phyloP scores from a whole-genome alignment of 2,329 filamentous ascomycete species.

The Aureobasidium zeae region DNA sequence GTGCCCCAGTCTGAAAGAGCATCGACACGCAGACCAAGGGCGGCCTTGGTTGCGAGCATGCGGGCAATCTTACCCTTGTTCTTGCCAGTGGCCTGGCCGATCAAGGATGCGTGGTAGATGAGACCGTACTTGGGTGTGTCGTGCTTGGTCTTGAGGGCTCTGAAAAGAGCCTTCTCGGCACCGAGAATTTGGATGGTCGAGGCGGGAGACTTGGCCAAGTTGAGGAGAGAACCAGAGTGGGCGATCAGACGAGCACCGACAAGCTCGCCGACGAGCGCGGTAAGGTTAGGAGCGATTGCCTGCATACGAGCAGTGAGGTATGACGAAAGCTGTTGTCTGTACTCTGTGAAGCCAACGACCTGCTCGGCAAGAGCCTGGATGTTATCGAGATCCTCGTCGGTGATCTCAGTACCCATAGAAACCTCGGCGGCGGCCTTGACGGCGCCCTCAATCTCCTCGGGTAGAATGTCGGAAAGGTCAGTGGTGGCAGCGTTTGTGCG shows the following conservation, averaged over 20 bases:
- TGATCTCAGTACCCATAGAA: constrained; percentile 98
- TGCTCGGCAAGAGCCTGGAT: constrained; percentile 87
- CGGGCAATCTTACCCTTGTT: constrained; percentile 99
- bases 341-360: constrained; percentile 85
- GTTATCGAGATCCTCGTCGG: constrained; percentile 82
- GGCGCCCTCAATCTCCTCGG: constrained; percentile 85
- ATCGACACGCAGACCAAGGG: constrained; percentile 86
- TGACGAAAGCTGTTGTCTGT: constrained; percentile 74
- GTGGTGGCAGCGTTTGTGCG: constrained; percentile 66
- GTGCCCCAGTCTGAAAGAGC: constrained; percentile 70
- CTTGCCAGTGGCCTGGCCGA: constrained; percentile 92
- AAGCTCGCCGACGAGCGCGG: constrained; percentile 81
- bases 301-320: constrained; percentile 93
- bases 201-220: constrained; percentile 86
- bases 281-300: constrained; percentile 92
- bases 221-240: constrained; percentile 88
- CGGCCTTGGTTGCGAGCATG: constrained; percentile 88
- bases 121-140: constrained; percentile 98
- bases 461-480: constrained; percentile 80
- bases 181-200: constrained; percentile 96
- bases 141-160: constrained; percentile 97
- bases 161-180: constrained; percentile 97
- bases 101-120: constrained; percentile 84
- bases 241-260: constrained; percentile 92
- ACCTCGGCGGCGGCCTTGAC: constrained; percentile 93